Evolutionary conservation across 257 asterid species (phyloP).

Genomic region (Plectranthus barbatus): DNA sequence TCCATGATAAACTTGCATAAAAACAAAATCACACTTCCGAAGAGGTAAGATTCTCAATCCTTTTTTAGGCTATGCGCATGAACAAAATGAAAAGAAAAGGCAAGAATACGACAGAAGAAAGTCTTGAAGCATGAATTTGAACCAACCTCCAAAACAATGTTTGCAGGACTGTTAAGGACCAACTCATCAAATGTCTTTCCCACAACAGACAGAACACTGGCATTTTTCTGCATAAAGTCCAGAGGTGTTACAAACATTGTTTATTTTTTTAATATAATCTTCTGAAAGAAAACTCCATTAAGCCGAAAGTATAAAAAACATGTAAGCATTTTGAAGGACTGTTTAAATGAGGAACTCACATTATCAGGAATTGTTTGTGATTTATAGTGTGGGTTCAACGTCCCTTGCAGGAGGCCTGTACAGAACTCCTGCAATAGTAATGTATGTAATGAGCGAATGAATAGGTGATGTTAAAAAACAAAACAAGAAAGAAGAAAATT

Average conservation of each 20-base stretch:
- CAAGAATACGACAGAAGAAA: neutral
- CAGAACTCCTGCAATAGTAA: slow-evolving; percentile 68
- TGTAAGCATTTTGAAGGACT: neutral
- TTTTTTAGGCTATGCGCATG: neutral
- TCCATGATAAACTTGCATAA: neutral
- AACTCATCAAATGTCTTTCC: slow-evolving; percentile 82
- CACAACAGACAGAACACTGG: slow-evolving; percentile 54
- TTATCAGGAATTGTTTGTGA: slow-evolving; percentile 74
- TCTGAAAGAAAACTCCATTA: too few species aligned
- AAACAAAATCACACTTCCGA: neutral
- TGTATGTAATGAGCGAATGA: neutral
- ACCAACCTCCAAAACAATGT: slow-evolving; percentile 77
- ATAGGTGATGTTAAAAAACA: neutral
- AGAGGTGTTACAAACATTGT: neutral
- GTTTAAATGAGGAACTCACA: slow-evolving; percentile 38
- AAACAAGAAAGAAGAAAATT: neutral
- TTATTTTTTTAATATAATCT: too few species aligned
- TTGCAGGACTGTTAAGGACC: slow-evolving; percentile 48
- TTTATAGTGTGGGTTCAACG: slow-evolving; percentile 59
- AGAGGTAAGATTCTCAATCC: neutral
- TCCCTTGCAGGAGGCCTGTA: slow-evolving; percentile 42
- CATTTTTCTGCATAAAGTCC: slow-evolving; percentile 49
- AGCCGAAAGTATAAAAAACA: too few species aligned
- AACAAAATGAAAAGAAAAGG: neutral
- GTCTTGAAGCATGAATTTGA: neutral